These are phyloP conservation scores for Ajuga chamaepitys DNA, from an alignment of 257 asterid genomes.

Conservation along the genomic window DNA sequence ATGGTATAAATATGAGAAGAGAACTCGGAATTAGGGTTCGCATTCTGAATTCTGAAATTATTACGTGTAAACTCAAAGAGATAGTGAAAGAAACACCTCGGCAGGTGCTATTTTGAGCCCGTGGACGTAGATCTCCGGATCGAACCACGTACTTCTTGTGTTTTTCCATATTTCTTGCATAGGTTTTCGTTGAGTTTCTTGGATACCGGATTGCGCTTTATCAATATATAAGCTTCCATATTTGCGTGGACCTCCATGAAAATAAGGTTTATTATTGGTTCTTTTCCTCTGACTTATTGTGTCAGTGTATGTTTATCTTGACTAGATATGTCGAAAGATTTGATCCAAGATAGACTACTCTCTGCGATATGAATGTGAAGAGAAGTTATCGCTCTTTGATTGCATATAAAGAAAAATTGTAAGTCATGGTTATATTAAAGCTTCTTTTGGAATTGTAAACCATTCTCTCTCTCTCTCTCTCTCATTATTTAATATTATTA, in stretches of 20 bases:
- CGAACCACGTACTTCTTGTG: too few species aligned
- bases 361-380: constrained; percentile 34
- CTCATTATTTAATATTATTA: too few species aligned
- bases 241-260: not conserved
- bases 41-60: too few species aligned
- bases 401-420: constrained; percentile 52
- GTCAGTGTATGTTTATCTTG: not conserved
- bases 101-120: too few species aligned
- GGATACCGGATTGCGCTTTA: too few species aligned
- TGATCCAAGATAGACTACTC: constrained; percentile 72
- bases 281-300: not conserved
- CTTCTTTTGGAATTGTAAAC: not conserved
- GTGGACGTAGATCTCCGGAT: too few species aligned
- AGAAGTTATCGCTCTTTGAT: constrained; percentile 65
- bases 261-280: not conserved
- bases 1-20: too few species aligned
- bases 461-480: not conserved
- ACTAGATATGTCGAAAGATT: constrained; percentile 58
- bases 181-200: too few species aligned
- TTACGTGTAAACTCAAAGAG: too few species aligned
- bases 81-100: too few species aligned
- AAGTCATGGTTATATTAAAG: constrained; percentile 14
- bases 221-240: not conserved
- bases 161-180: too few species aligned
- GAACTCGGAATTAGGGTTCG: too few species aligned